Evolutionary conservation across 306 rosid genomes (phyloP).

Genomic region (Ormosia emarginata): DNA sequence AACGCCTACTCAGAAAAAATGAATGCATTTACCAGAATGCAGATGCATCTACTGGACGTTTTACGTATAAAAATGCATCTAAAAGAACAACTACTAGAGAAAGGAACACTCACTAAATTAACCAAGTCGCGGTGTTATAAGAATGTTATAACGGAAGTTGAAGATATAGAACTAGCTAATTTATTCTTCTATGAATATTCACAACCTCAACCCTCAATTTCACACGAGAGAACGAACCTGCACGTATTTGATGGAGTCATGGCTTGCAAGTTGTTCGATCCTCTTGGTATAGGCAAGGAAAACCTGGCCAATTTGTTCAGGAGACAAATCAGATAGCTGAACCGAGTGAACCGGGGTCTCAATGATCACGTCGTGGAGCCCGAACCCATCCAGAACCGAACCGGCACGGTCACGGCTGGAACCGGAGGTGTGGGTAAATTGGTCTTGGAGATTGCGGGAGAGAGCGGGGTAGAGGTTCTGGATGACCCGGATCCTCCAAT

Average conservation of each 20-base stretch:
- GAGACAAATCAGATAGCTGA: conserved; percentile 50
- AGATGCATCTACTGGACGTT: no score
- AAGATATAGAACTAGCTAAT: no score
- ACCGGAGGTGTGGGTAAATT: not conserved
- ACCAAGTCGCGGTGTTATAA: no score
- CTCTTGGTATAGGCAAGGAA: conserved; percentile 41
- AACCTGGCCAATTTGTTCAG: conserved; percentile 39
- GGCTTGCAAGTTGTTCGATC: conserved; percentile 36
- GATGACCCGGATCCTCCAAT: conserved; percentile 75
- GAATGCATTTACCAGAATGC: no score
- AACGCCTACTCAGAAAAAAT: no score
- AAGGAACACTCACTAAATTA: no score
- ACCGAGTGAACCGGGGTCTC: conserved; percentile 70
- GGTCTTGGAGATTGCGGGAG: conserved; percentile 25
- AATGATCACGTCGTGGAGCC: conserved; percentile 74
- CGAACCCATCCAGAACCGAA: conserved; percentile 49
- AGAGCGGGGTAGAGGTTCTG: conserved; percentile 83
- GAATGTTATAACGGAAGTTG: no score
- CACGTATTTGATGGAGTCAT: conserved; percentile 54
- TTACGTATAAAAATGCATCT: no score
- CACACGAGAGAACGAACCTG: conserved; percentile 42
- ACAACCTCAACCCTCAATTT: no score
- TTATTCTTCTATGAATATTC: no score
- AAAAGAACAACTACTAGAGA: no score
- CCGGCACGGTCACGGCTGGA: not conserved